Evolutionary conservation across 345 rosid species (phyloP), one percentile per base, ranked within the genome.

Genomic region (Aegle marmelos): DNA sequence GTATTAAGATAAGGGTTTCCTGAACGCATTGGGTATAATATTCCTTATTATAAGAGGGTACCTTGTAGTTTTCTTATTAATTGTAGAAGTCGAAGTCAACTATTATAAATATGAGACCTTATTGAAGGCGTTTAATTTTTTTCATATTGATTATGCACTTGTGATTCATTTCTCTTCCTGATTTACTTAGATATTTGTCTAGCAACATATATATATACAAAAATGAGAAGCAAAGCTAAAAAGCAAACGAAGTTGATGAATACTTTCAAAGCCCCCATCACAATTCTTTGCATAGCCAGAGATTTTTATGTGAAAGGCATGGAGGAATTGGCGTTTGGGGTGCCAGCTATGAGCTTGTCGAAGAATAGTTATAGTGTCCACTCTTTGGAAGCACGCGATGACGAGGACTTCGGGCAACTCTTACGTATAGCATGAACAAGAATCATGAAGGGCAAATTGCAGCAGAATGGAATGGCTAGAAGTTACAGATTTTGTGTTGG

Each of bases 401-500:
- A 75, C 6, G 37, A 61, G 10, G 68, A 74, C 28, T 39, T 54
- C 8, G 9, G 34, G 57, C 33, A 67, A 62, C 17, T 39, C 1
- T 31, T 31, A 31, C 39, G 39, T 6, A 39, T 21, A 16, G n/a
- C 68, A 11, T 6, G 39, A 6, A 25, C 21, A 75, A 10, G 64
- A 58, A 53, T 21, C 1, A 1, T 17, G 41, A 13, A 41, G 21
- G 21, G 30, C 30, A 16, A 48, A 37, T 10, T 50, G 7, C 24
- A 56, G 25, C 17, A n/a, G 11, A 45, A 31, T 34, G 74, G 73
- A 11, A 48, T 57, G 82, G 58, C 34, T 28, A 84, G 88, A 83
- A 86, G 88, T 61, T 86, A 82, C 24, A 83, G 87, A 64, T 86
- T 89, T 31, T 86, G 84, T 60, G 10, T 87, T 0, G 90, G 92